Percentiles rank a stretch among this genome's conserved stretches.
These are phyloP conservation scores for Eucalyptus victrix DNA, from an alignment of 345 rosid genomes.

Conservation along the genomic window DNA sequence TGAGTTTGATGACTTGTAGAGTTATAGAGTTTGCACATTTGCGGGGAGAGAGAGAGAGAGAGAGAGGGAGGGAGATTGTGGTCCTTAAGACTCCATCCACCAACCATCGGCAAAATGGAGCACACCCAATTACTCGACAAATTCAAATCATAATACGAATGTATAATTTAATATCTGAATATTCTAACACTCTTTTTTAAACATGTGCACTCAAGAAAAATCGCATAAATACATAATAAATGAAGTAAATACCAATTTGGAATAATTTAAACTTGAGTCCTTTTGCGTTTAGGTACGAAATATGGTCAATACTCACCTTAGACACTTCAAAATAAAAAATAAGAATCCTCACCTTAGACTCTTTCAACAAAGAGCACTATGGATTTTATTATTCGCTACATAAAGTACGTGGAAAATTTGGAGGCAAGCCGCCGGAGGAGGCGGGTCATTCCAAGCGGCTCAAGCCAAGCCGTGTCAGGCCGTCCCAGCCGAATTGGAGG, in stretches of 20 bases:
- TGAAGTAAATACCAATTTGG: rapidly evolving
- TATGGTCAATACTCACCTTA: neutral
- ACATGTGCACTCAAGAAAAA: neutral
- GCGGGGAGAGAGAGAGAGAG: neutral
- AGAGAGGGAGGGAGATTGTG: neutral
- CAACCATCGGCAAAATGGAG: neutral
- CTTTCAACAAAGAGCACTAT: neutral
- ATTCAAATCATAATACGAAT: neutral
- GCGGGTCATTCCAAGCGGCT: neutral
- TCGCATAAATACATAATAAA: neutral
- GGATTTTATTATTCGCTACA: neutral
- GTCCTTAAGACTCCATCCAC: neutral
- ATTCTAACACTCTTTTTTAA: neutral
- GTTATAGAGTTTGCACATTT: neutral
- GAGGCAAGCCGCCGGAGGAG: neutral
- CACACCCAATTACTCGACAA: rapidly evolving
- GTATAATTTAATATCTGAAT: neutral
- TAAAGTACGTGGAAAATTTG: neutral
- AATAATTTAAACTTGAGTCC: neutral
- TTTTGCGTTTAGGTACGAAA: neutral
- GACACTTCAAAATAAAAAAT: neutral
- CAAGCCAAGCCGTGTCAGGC: neutral
- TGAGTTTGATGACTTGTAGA: neutral
- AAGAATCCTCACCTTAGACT: neutral
- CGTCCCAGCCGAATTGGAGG: neutral